These are phyloP conservation scores for Kwoniella shivajii DNA, from an alignment of 1,284 basidiomycete genomes.

Conservation along the genomic window DNA sequence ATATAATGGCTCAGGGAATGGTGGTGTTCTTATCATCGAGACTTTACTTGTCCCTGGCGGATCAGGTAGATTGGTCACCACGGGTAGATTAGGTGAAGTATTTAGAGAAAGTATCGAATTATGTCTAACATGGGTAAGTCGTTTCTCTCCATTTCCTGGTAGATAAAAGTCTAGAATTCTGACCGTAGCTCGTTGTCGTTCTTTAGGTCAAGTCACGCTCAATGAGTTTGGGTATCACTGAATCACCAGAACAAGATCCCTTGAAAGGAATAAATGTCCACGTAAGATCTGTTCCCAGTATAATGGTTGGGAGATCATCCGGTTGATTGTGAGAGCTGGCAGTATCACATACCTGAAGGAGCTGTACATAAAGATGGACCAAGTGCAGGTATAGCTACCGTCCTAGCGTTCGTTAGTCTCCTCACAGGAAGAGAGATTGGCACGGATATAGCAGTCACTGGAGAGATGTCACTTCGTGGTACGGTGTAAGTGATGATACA, in stretches of 20 bases:
- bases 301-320: not conserved
- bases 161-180: not conserved
- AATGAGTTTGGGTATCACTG: conserved; percentile 76
- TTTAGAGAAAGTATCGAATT: conserved; percentile 93
- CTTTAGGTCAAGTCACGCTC: conserved; percentile 74
- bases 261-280: conserved; percentile 67
- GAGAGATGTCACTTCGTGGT: conserved; percentile 88
- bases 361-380: conserved; percentile 96
- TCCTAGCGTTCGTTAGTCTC: conserved; percentile 83
- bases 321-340: conserved; percentile 33
- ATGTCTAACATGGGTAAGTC: conserved; percentile 59
- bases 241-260: conserved; percentile 28
- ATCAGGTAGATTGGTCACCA: conserved; percentile 54
- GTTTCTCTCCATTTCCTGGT: not conserved
- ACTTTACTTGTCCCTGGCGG: conserved; percentile 42
- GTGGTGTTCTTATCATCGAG: conserved; percentile 68
- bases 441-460: conserved; percentile 88
- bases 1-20: conserved; percentile 70
- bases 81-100: conserved; percentile 93
- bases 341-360: conserved; percentile 92
- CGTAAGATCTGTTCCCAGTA: conserved; percentile 53
- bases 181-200: not conserved
- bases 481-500: conserved; percentile 61
- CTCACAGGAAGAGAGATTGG: conserved; percentile 77
- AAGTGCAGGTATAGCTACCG: conserved; percentile 86